These are phyloP conservation scores for Pelargonium nanum DNA, from an alignment of 345 rosid species.

Conservation along the genomic window DNA sequence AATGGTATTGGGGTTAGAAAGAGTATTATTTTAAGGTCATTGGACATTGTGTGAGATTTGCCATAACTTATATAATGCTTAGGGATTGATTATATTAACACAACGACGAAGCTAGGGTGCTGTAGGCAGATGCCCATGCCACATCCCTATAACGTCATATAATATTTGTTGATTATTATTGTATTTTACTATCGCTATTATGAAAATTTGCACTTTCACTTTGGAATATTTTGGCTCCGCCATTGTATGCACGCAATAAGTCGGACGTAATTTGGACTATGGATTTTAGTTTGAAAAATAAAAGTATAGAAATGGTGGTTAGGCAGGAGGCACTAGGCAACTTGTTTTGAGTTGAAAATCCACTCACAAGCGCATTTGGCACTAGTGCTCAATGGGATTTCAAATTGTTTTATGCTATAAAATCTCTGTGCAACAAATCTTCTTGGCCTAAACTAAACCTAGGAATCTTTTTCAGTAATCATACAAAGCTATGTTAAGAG, in stretches of 20 bases:
- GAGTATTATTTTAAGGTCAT: background rate
- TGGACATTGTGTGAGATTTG: background rate
- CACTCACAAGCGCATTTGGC: slow-evolving; percentile 23
- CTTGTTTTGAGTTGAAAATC: slow-evolving; percentile 16
- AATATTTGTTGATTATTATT: no score
- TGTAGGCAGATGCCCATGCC: no score
- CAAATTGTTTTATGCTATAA: no score
- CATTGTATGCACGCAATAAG: background rate
- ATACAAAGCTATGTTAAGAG: no score
- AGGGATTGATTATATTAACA: background rate
- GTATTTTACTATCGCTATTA: no score
- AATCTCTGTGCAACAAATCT: no score
- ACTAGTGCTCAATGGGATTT: slow-evolving; percentile 5
- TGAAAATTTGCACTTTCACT: no score
- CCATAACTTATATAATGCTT: background rate
- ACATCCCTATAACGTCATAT: no score
- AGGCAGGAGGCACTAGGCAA: background rate
- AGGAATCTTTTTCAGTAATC: no score
- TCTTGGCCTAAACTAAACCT: no score
- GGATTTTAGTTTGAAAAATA: background rate
- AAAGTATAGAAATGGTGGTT: background rate
- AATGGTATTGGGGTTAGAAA: background rate
- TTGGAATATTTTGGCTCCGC: no score
- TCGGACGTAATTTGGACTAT: background rate
- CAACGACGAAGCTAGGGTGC: no score